These are phyloP conservation scores for Trametes punicea DNA, from an alignment of 768 basidiomycete genomes.

Conservation along the genomic window DNA sequence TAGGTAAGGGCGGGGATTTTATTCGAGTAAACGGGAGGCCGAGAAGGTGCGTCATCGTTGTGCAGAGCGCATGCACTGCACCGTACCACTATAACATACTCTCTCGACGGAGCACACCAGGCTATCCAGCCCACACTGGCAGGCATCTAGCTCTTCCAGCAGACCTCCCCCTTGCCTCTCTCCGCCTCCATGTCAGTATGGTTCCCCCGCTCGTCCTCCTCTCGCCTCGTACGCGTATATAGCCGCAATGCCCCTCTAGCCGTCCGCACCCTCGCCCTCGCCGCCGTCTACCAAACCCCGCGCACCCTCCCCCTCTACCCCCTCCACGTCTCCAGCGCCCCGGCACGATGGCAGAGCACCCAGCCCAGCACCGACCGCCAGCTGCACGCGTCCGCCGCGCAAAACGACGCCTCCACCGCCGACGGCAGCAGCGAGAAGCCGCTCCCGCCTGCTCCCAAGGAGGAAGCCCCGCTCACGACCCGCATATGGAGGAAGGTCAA, in stretches of 20 bases:
- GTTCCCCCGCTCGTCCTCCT: constrained; percentile 56
- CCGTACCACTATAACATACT: not conserved
- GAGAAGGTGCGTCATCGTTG: constrained; percentile 18
- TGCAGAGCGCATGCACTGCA: not conserved
- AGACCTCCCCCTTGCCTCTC: not conserved
- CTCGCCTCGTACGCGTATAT: constrained; percentile 41
- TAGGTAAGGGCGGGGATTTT: not conserved
- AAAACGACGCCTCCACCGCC: constrained; percentile 22
- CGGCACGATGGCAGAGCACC: constrained; percentile 4
- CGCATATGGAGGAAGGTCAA: constrained; percentile 92
- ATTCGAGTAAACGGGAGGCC: not conserved
- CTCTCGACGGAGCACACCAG: not conserved
- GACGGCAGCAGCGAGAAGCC: constrained; percentile 36
- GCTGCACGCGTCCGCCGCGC: constrained; percentile 16
- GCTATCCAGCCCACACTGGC: not conserved
- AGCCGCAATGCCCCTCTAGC: constrained; percentile 24
- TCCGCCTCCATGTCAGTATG: constrained; percentile 63
- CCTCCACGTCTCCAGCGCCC: not conserved
- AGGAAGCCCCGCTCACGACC: constrained; percentile 45
- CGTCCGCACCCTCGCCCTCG: constrained; percentile 15
- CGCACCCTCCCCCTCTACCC: constrained; percentile 1
- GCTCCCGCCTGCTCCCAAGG: constrained; percentile 39
- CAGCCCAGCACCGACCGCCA: constrained; percentile 4
- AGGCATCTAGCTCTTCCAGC: not conserved
- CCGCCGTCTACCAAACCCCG: constrained; percentile 18